phyloP scores from a whole-genome alignment of 352 stramenopile species.

The Phytophthora meadii region DNA sequence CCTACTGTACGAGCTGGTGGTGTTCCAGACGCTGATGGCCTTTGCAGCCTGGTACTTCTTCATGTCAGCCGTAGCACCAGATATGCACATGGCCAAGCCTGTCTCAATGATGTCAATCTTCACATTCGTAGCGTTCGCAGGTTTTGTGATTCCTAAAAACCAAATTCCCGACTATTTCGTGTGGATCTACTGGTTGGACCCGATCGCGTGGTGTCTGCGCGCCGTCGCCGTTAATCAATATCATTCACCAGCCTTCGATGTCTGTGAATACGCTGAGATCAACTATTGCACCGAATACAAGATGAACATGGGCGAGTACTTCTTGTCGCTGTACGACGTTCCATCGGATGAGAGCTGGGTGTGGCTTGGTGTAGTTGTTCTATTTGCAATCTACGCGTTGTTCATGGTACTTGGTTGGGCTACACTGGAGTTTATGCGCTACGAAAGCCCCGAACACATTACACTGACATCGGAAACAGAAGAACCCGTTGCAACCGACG shows the following conservation, averaged over 20 bases:
- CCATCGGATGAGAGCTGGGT: slow-evolving; percentile 51
- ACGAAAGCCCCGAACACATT: slow-evolving; percentile 22
- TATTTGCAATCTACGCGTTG: slow-evolving; percentile 43
- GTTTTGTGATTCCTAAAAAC: slow-evolving; percentile 61
- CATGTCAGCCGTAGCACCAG: slow-evolving; percentile 47
- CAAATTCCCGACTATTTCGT: slow-evolving; percentile 66
- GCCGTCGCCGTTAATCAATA: slow-evolving; percentile 66
- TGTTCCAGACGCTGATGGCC: slow-evolving; percentile 57
- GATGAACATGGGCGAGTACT: slow-evolving; percentile 48
- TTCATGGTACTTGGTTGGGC: slow-evolving; percentile 44
- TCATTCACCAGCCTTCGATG: slow-evolving; percentile 34
- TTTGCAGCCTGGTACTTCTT: slow-evolving; percentile 74
- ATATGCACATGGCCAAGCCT: slow-evolving; percentile 56
- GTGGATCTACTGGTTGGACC: slow-evolving; percentile 83
- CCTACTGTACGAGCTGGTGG: slow-evolving; percentile 46
- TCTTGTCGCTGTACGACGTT: slow-evolving; percentile 57
- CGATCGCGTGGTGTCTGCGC: slow-evolving; percentile 65
- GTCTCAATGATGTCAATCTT: slow-evolving; percentile 67
- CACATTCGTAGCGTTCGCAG: slow-evolving; percentile 66
- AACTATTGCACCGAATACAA: slow-evolving; percentile 52
- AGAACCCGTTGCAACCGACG: slow-evolving; percentile 8
- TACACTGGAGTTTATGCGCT: slow-evolving; percentile 28
- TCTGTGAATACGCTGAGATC: slow-evolving; percentile 46
- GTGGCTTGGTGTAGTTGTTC: slow-evolving; percentile 52
- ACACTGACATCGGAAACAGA: slow-evolving; percentile 3